Percentiles rank a stretch among this genome's conserved stretches.
Conservation (phyloP, 83 land plant genomes). For the Picea mariana region DNA sequence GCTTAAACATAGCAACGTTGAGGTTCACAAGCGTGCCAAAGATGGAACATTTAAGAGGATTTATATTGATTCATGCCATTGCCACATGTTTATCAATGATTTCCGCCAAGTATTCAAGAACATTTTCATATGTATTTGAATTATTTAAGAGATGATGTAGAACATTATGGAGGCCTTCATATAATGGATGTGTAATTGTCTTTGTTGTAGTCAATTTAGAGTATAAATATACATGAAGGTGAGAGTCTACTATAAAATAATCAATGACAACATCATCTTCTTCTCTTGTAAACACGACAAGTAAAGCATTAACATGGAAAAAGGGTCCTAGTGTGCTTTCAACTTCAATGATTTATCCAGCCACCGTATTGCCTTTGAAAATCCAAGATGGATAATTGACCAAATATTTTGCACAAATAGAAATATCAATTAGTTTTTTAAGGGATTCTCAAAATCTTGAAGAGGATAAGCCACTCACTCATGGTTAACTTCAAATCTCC, state of each 20-base stretch:
- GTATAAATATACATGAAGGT: slow-evolving; percentile 70
- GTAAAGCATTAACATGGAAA: slow-evolving; percentile 88
- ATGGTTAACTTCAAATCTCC: slow-evolving; percentile 64
- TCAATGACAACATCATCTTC: slow-evolving; percentile 61
- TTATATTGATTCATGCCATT: slow-evolving; percentile 83
- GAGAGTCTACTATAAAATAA: slow-evolving; percentile 26
- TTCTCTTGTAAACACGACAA: slow-evolving; percentile 69
- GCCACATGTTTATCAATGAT: slow-evolving; percentile 72
- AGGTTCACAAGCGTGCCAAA: slow-evolving; percentile 83
- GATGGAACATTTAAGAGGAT: slow-evolving; percentile 77
- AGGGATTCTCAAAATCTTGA: slow-evolving; percentile 80
- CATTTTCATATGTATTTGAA: slow-evolving; percentile 68
- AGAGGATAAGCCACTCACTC: slow-evolving; percentile 63
- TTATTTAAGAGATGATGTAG: slow-evolving; percentile 57
- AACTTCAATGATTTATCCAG: slow-evolving; percentile 78
- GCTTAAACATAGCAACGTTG: slow-evolving; percentile 93
- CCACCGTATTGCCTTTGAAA: slow-evolving; percentile 35
- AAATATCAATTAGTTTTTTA: slow-evolving; percentile 52
- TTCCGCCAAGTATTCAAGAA: slow-evolving; percentile 78
- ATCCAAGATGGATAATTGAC: slow-evolving; percentile 55
- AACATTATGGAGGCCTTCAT: slow-evolving; percentile 79
- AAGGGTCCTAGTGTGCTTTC: slow-evolving; percentile 87
- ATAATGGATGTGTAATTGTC: slow-evolving; percentile 74
- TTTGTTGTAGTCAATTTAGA: slow-evolving; percentile 83
- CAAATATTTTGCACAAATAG: slow-evolving; percentile 61